These are phyloP conservation scores for Yarrowia sp. DNA, from an alignment of 805 yeast species.

Conservation along the genomic window DNA sequence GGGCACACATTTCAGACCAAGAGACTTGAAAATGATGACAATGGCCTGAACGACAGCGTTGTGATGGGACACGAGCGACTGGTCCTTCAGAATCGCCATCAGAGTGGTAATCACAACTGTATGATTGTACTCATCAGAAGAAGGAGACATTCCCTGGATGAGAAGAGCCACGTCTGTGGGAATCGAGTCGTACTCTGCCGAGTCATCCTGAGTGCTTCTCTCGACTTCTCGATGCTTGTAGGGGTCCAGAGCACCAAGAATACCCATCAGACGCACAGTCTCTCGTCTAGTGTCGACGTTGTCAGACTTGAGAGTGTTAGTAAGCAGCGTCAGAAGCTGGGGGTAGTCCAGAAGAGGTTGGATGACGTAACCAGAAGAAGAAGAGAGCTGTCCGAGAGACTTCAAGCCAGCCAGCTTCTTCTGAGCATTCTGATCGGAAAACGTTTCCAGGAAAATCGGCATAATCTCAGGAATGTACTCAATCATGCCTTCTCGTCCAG, in stretches of 20 bases:
- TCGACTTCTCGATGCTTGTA: constrained; percentile 93
- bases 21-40: constrained; percentile 85
- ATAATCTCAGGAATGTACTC: constrained; percentile 76
- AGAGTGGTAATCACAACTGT: constrained; percentile 90
- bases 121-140: constrained; percentile 88
- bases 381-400: constrained; percentile 85
- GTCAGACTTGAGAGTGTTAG: constrained; percentile 82
- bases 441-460: constrained; percentile 86
- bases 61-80: constrained; percentile 84
- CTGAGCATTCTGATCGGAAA: constrained; percentile 91
- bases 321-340: constrained; percentile 79
- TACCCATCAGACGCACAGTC: constrained; percentile 87
- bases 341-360: constrained; percentile 94
- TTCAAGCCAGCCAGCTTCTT: constrained; percentile 90
- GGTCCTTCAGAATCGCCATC: constrained; percentile 83
- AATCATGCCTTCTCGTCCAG: constrained; percentile 84
- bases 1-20: constrained; percentile 89
- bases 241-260: constrained; percentile 95
- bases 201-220: constrained; percentile 59
- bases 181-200: constrained; percentile 79
- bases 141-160: constrained; percentile 94
- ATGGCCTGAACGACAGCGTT: constrained; percentile 93
- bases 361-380: constrained; percentile 93
- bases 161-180: constrained; percentile 87
- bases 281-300: constrained; percentile 80